These are phyloP conservation scores for Pelargonium fulgidum DNA, from an alignment of 441 rosid genomes.

Conservation along the genomic window DNA sequence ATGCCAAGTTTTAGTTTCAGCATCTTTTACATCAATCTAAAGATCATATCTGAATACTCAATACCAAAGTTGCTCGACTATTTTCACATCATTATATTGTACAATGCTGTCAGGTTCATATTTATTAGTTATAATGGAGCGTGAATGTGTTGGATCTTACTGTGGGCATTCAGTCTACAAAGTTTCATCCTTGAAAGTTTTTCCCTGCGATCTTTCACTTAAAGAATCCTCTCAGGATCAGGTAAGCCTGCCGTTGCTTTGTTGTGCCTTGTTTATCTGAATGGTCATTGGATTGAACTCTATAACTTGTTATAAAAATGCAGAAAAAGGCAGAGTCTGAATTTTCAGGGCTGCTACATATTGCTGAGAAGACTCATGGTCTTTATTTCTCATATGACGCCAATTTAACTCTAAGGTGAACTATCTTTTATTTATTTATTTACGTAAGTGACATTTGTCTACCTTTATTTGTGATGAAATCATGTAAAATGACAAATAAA, in stretches of 20 bases:
- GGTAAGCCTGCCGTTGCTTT: slow-evolving; percentile 33
- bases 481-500: neutral
- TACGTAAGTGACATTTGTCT: neutral
- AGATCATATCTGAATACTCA: neutral
- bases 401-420: slow-evolving; percentile 85
- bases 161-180: slow-evolving; percentile 77
- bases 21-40: neutral
- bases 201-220: slow-evolving; percentile 73
- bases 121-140: slow-evolving; percentile 69
- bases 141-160: slow-evolving; percentile 72
- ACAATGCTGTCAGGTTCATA: slow-evolving; percentile 57
- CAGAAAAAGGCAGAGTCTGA: slow-evolving; percentile 63
- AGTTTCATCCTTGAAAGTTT: slow-evolving; percentile 67
- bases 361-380: slow-evolving; percentile 65
- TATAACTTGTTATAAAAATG: slow-evolving; percentile 11
- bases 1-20: neutral
- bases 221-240: slow-evolving; percentile 58
- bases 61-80: slow-evolving; percentile 6
- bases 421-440: neutral
- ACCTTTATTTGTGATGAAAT: neutral
- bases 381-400: slow-evolving; percentile 85
- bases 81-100: slow-evolving; percentile 6
- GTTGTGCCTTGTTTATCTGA: neutral
- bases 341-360: slow-evolving; percentile 43
- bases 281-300: slow-evolving; percentile 9